Evolutionary conservation across 2,329 filamentous ascomycete species (phyloP).

Genomic region (Dissoconium aciculare): DNA sequence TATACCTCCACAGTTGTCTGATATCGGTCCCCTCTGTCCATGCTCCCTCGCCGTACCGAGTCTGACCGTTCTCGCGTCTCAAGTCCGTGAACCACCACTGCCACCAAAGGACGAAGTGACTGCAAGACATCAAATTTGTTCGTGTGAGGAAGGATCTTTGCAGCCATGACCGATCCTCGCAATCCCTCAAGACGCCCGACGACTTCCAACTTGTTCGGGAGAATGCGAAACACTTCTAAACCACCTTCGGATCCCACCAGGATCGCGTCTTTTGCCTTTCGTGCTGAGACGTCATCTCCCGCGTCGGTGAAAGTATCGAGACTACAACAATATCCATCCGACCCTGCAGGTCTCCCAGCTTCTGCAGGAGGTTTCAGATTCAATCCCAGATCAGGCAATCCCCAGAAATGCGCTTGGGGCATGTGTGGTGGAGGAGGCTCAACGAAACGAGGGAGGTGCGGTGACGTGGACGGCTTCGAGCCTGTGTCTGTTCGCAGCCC

Average conservation of each 20-base stretch:
- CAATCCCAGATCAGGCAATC: constrained; percentile 20
- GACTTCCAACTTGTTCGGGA: constrained; percentile 55
- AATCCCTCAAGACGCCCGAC: constrained; percentile 60
- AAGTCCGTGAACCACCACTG: constrained; percentile 66
- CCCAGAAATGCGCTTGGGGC: constrained; percentile 23
- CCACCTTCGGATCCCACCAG: constrained; percentile 69
- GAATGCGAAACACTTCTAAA: constrained; percentile 59
- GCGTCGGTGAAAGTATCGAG: constrained; percentile 54
- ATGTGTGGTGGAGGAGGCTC: constrained; percentile 23
- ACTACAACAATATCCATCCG: constrained; percentile 59
- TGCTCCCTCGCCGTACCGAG: no score
- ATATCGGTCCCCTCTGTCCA: constrained; percentile 39
- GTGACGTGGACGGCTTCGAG: constrained; percentile 4
- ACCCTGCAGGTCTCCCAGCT: constrained; percentile 24
- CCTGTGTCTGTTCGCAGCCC: constrained; percentile 3
- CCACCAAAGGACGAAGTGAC: constrained; percentile 56
- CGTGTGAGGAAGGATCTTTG: constrained; percentile 66
- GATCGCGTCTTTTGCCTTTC: constrained; percentile 45
- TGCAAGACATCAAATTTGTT: constrained; percentile 35
- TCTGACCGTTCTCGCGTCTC: constrained; percentile 28
- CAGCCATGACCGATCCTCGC: constrained; percentile 62
- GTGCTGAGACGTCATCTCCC: constrained; percentile 31
- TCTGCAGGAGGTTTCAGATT: constrained; percentile 14
- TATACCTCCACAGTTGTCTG: constrained; percentile 84
- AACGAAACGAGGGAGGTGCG: constrained; percentile 11